Conservation (phyloP, 2,329 filamentous ascomycete genomes). For the Talaromyces sp. region DNA sequence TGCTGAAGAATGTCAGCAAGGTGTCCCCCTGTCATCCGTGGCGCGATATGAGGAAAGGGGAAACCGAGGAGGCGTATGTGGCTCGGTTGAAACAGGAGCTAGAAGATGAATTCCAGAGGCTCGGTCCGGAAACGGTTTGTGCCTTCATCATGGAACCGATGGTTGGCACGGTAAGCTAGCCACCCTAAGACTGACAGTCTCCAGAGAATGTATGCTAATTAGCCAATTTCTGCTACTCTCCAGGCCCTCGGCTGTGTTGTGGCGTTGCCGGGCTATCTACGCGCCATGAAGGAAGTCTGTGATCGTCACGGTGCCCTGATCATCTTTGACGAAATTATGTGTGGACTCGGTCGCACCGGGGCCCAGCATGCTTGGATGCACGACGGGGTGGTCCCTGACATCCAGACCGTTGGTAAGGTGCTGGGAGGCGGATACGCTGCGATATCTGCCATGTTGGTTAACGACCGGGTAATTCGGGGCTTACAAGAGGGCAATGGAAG, state of each 20-base stretch:
- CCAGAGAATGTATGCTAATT: background rate
- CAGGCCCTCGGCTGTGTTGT: constrained; percentile 62
- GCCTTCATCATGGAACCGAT: constrained; percentile 70
- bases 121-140: constrained; percentile 62
- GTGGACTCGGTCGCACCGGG: constrained; percentile 59
- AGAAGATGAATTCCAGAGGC: constrained; percentile 57
- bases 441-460: constrained; percentile 52
- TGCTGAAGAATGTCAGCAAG: constrained; percentile 40
- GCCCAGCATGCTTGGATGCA: constrained; percentile 57
- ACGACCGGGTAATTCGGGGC: constrained; percentile 45
- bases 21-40: constrained; percentile 2
- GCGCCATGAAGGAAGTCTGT: constrained; percentile 61
- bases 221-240: background rate
- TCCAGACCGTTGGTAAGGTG: constrained; percentile 57
- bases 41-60: constrained; percentile 12
- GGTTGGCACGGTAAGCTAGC: constrained; percentile 55
- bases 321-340: constrained; percentile 74
- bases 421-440: constrained; percentile 54
- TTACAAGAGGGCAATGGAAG: constrained; percentile 44
- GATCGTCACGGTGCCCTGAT: constrained; percentile 64
- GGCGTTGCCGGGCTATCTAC: constrained; percentile 60
- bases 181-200: background rate
- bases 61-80: constrained; percentile 55
- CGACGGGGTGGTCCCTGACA: constrained; percentile 53
- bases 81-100: constrained; percentile 57